These are phyloP conservation scores for Corchorus olitorius DNA, from an alignment of 345 rosid genomes.

Conservation along the genomic window DNA sequence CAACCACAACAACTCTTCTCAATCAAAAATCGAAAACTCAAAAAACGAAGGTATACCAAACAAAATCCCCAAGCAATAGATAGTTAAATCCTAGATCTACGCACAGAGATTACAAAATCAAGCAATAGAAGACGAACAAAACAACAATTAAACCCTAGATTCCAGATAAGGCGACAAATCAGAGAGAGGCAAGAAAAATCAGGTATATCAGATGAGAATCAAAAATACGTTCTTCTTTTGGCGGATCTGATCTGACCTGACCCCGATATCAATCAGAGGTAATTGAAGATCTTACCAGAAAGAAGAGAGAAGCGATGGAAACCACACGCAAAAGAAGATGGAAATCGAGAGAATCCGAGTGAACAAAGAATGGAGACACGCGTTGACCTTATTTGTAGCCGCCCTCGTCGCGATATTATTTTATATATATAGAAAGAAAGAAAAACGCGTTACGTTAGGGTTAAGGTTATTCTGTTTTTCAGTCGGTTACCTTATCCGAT, in stretches of 20 bases:
- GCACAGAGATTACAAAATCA: too few species aligned
- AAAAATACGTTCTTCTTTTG: constrained; percentile 2
- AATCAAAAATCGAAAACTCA: background rate
- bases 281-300: constrained; percentile 20
- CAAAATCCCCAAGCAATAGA: background rate
- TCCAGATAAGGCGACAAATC: background rate
- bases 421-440: background rate
- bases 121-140: background rate
- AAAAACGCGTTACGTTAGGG: background rate
- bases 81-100: background rate
- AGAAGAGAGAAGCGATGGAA: background rate
- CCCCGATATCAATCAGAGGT: background rate
- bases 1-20: constrained; percentile 1
- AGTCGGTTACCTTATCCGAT: background rate
- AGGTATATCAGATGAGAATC: background rate
- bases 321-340: constrained; percentile 10
- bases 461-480: background rate
- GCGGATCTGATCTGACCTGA: constrained; percentile 12
- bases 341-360: background rate
- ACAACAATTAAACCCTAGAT: background rate
- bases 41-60: background rate
- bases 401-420: background rate
- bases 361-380: background rate
- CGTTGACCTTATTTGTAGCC: background rate
- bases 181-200: too few species aligned